Evolutionary conservation across 768 basidiomycete genomes (phyloP).

Genomic region (Chalciporus pseudorubinellus): DNA sequence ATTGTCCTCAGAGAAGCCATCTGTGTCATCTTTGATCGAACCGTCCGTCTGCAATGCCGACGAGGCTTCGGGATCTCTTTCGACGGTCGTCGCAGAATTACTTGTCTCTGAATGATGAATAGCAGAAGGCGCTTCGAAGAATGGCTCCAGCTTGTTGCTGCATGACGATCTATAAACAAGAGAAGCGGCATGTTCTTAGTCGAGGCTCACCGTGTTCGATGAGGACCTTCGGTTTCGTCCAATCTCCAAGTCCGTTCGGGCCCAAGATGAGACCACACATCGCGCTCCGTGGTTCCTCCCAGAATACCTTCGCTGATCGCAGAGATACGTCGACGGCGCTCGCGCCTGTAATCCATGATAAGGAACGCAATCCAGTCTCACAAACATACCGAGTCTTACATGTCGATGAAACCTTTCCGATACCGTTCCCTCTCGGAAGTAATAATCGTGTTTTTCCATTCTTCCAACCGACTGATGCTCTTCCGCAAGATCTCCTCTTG

Average conservation of each 20-base stretch:
- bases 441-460: constrained; percentile 72
- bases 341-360: constrained; percentile 49
- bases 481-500: constrained; percentile 51
- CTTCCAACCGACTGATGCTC: constrained; percentile 57
- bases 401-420: constrained; percentile 68
- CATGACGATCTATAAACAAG: constrained; percentile 4
- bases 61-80: constrained; percentile 41
- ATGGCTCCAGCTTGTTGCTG: constrained; percentile 78
- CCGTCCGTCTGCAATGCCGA: constrained; percentile 38
- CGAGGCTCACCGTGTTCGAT: constrained; percentile 69
- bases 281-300: constrained; percentile 69
- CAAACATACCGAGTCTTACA: constrained; percentile 39
- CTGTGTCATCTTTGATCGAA: constrained; percentile 16
- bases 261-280: constrained; percentile 69
- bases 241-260: constrained; percentile 63
- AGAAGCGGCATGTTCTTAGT: not conserved
- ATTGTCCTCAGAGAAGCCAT: constrained; percentile 14
- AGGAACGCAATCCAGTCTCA: not conserved
- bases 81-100: constrained; percentile 38
- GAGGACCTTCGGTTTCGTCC: constrained; percentile 91
- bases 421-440: constrained; percentile 69
- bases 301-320: constrained; percentile 59
- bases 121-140: constrained; percentile 42
- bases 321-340: constrained; percentile 69
- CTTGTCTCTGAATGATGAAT: constrained; percentile 20